Percentiles rank a stretch among this genome's conserved stretches.
Evolutionary conservation across 106 monocot species (phyloP).

Genomic region (Hemerocallis citrina): DNA sequence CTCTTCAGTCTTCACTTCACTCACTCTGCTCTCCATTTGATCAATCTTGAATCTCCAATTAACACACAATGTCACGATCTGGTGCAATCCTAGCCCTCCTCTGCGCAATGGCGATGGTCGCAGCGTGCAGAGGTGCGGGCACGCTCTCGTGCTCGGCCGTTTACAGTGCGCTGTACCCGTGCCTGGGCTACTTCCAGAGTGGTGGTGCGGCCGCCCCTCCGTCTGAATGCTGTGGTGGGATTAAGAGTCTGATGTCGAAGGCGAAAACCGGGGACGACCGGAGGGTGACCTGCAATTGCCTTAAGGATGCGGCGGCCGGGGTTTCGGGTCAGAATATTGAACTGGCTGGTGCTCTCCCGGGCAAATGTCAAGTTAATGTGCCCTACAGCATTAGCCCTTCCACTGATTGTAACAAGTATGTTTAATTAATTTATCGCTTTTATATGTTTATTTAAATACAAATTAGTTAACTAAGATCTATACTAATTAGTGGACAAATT

Average conservation of each 20-base stretch:
- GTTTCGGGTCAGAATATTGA: background rate
- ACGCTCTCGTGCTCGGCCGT: background rate
- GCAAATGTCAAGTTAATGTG: background rate
- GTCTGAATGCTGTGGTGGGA: background rate
- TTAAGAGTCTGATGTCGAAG: background rate
- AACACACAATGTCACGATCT: too few relatives aligned
- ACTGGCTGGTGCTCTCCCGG: background rate
- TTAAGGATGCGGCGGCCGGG: background rate
- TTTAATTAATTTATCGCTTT: background rate
- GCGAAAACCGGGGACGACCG: background rate
- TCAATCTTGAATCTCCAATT: too few relatives aligned
- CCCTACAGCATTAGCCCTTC: constrained; percentile 2
- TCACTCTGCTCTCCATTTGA: too few relatives aligned
- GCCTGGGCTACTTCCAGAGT: constrained; percentile 33
- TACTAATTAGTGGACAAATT: background rate
- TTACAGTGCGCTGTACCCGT: background rate
- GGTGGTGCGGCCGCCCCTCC: background rate
- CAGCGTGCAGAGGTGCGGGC: too few relatives aligned
- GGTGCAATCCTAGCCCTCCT: too few relatives aligned
- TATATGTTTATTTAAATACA: background rate
- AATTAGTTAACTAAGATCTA: background rate
- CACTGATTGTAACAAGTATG: constrained; percentile 1
- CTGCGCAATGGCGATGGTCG: too few relatives aligned
- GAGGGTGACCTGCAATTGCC: background rate
- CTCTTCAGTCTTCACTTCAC: too few relatives aligned